Evolutionary conservation across 2,329 filamentous ascomycete genomes (phyloP).

Genomic region (Fusarium humuli): DNA sequence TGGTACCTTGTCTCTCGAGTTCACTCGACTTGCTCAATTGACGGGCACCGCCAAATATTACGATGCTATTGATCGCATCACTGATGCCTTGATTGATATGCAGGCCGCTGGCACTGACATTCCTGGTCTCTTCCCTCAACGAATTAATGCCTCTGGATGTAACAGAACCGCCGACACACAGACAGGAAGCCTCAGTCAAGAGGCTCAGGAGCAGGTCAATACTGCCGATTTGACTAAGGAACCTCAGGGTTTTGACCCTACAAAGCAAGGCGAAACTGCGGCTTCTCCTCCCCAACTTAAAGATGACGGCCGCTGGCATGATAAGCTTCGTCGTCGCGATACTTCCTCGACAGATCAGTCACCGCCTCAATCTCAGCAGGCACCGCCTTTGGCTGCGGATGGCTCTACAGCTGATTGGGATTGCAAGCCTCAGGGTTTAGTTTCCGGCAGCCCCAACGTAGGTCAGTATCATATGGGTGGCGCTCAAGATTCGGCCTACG

Average conservation of each 20-base stretch:
- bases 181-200: constrained; percentile 48
- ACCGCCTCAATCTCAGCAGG: constrained; percentile 7
- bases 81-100: constrained; percentile 79
- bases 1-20: constrained; percentile 86
- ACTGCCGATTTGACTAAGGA: constrained; percentile 46
- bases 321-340: constrained; percentile 36
- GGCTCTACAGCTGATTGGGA: constrained; percentile 55
- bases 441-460: constrained; percentile 56
- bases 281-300: constrained; percentile 24
- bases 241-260: constrained; percentile 46
- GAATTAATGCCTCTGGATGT: constrained; percentile 83
- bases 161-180: constrained; percentile 63
- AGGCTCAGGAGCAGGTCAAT: constrained; percentile 53
- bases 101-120: constrained; percentile 77
- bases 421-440: constrained; percentile 71
- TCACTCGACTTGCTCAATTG: constrained; percentile 87
- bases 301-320: constrained; percentile 36
- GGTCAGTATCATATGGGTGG: constrained; percentile 72
- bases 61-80: constrained; percentile 88
- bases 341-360: neutral
- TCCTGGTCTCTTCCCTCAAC: constrained; percentile 83
- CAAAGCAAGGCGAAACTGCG: constrained; percentile 5
- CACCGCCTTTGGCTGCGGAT: constrained; percentile 51
- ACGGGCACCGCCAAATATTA: constrained; percentile 87
- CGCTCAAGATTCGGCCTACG: constrained; percentile 76